Base-by-base conservation (phyloP, 164 flowering plant genomes). In the Sextonia rubra region DNA sequence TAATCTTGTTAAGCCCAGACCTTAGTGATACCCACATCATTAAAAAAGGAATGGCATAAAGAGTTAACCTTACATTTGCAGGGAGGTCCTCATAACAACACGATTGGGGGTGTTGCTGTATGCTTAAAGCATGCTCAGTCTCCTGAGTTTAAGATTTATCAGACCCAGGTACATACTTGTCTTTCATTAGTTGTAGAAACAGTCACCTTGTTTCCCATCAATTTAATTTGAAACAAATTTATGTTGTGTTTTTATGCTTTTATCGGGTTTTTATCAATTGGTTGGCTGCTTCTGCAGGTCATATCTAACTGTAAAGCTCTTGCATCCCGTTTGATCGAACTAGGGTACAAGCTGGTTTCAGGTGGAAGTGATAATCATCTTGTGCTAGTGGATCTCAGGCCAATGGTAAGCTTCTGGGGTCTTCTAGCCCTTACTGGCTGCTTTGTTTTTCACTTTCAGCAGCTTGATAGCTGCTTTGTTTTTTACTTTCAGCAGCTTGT, bases 31-130 rank as follows among this genome's bases (percentile, higher is more conserved):
- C n/a, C n/a, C n/a, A n/a, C n/a, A n/a, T n/a, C n/a, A n/a, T n/a
- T n/a, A n/a, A n/a, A n/a, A 29, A 29, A 29, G 1, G 2, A 29
- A 29, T 29, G 30, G 30, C 30, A 29, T 29, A 29, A 29, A 29
- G 30, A 29, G 30, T 48, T 52, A 49, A 48, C 64, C 62, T 12
- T 47, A 64, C 32, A 0, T 65, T 29, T 37, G 68, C 90, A 94
- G 98, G 98, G 97, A 70, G 98, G 98, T 77, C 98, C 97, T 69
- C 98, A 94, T 81, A 94, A 94, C 83, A 97, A 92, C 88, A 94
- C 97, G 18, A 92, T 91, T 72, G 97, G 90, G 6, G 98, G 95
- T 23, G 85, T 89, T 47, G 86, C 94, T 30, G 92, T 91, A 26
- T 87, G 87, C 74, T 75, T 91, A 76, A 90, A 88, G 78, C 78